These are phyloP conservation scores for Phytophthora multivora DNA, from an alignment of 352 stramenopile genomes.

Conservation along the genomic window DNA sequence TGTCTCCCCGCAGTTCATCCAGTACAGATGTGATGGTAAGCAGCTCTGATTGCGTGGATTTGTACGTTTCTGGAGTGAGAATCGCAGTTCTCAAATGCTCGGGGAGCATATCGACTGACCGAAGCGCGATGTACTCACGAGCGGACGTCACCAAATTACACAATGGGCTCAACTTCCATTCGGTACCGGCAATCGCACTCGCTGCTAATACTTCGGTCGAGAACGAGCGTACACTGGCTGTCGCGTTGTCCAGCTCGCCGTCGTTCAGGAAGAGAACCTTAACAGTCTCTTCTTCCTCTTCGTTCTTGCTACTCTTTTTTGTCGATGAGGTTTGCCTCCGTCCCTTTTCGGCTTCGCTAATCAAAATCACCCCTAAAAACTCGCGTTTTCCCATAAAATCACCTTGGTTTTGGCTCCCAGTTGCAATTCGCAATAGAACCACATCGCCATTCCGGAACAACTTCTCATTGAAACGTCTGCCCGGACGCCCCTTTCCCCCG, in stretches of 20 bases:
- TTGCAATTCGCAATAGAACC: slow-evolving; percentile 61
- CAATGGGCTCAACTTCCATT: slow-evolving; percentile 81
- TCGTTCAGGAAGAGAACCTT: slow-evolving; percentile 85
- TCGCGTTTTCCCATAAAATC: slow-evolving; percentile 57
- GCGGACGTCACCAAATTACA: slow-evolving; percentile 81
- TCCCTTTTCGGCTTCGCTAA: slow-evolving; percentile 75
- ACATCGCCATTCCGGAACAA: slow-evolving; percentile 84
- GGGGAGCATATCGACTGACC: slow-evolving; percentile 84
- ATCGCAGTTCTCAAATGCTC: slow-evolving; percentile 82
- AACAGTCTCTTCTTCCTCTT: slow-evolving; percentile 65
- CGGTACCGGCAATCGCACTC: slow-evolving; percentile 65
- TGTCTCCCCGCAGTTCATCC: slow-evolving; percentile 52
- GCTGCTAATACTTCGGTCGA: slow-evolving; percentile 68
- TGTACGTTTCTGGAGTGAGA: slow-evolving; percentile 77
- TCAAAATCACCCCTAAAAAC: slow-evolving; percentile 76
- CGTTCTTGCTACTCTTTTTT: slow-evolving; percentile 48
- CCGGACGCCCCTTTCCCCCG: slow-evolving; percentile 24
- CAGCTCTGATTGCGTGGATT: slow-evolving; percentile 80
- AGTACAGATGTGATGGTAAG: slow-evolving; percentile 67
- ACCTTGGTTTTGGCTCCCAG: slow-evolving; percentile 35
- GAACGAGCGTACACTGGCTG: slow-evolving; percentile 62
- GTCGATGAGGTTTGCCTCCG: slow-evolving; percentile 48
- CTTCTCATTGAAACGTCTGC: slow-evolving; percentile 54
- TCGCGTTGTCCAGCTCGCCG: slow-evolving; percentile 74
- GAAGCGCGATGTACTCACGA: slow-evolving; percentile 83